Percentiles rank a stretch among this genome's conserved stretches.
These are phyloP conservation scores for Allantophomopsis lycopodina DNA, from an alignment of 2,329 filamentous ascomycete species.

Conservation along the genomic window DNA sequence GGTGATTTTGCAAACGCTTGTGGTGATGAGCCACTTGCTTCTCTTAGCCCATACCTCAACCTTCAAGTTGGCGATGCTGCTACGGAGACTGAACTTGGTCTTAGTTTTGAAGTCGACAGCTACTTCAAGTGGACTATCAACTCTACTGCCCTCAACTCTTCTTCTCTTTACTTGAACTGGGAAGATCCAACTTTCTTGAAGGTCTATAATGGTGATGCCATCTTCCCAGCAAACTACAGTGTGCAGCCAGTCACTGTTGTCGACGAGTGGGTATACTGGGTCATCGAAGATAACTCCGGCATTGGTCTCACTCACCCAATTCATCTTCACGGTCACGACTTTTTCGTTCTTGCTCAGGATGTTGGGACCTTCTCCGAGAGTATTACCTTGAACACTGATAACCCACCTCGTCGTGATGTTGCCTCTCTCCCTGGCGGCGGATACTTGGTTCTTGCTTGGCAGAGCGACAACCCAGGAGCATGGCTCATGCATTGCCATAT, in stretches of 20 bases:
- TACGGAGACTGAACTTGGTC: conserved; percentile 4
- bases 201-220: conserved; percentile 15
- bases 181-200: conserved; percentile 27
- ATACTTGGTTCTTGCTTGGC: conserved; percentile 17
- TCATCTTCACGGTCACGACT: conserved; percentile 37
- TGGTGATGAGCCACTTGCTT: conserved; percentile 15
- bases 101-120: conserved; percentile 8
- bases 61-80: conserved; percentile 10
- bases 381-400: conserved; percentile 19
- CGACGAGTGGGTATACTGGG: conserved; percentile 12
- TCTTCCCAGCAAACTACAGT: conserved; percentile 16
- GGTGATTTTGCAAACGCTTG: conserved; percentile 10
- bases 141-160: conserved; percentile 30
- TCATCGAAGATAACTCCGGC: conserved; percentile 13
- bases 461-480: conserved; percentile 18
- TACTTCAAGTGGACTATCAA: conserved; percentile 35
- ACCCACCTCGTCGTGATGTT: conserved; percentile 37
- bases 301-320: conserved; percentile 17
- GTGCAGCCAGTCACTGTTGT: conserved; percentile 6
- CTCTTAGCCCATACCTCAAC: conserved; percentile 13
- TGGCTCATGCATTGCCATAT: conserved; percentile 23
- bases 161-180: conserved; percentile 31
- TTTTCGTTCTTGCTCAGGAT: conserved; percentile 30
- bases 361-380: conserved; percentile 22
- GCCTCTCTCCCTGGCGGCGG: conserved; percentile 26